phyloP scores from a whole-genome alignment of 2,329 filamentous ascomycete species.

The Colletotrichum neosansevieriae region DNA sequence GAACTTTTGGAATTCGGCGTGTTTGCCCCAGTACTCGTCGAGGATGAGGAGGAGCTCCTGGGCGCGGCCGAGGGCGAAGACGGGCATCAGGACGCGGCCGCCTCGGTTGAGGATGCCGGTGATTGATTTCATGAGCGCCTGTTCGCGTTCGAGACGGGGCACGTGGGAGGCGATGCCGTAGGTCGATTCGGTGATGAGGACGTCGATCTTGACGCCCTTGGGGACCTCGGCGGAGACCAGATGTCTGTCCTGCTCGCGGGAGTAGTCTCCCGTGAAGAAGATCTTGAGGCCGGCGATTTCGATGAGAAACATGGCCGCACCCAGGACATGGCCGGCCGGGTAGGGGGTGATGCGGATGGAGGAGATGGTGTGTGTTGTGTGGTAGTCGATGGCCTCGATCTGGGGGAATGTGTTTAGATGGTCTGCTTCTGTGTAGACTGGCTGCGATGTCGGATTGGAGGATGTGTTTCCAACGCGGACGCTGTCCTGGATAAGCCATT shows the following conservation, averaged over 20 bases:
- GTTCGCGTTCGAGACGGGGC: constrained; percentile 89
- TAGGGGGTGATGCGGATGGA: constrained; percentile 97
- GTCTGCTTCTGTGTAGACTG: constrained; percentile 95
- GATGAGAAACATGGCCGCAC: constrained; percentile 97
- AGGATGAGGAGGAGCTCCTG: constrained; percentile 95
- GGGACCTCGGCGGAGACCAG: constrained; percentile 94
- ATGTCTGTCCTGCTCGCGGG: constrained; percentile 93
- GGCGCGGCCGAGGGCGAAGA: constrained; percentile 92
- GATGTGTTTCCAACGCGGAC: constrained; percentile 86
- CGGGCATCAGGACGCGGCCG: constrained; percentile 91
- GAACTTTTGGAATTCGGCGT: constrained; percentile 87
- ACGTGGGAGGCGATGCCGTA: constrained; percentile 96
- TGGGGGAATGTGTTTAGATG: constrained; percentile 92
- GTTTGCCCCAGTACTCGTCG: constrained; percentile 96
- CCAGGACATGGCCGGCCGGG: constrained; percentile 96
- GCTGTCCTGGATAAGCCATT: constrained; percentile 98
- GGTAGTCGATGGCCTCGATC: constrained; percentile 98
- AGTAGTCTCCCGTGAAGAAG: constrained; percentile 98
- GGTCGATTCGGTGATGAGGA: constrained; percentile 96
- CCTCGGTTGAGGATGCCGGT: constrained; percentile 92
- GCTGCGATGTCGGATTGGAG: constrained; percentile 73
- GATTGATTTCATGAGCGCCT: constrained; percentile 94
- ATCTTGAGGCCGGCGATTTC: constrained; percentile 98
- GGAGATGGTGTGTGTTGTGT: constrained; percentile 96
- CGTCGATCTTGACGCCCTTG: constrained; percentile 89